These are phyloP conservation scores for Trematosphaeria pertusa DNA, from an alignment of 2,329 filamentous ascomycete species.

Conservation along the genomic window DNA sequence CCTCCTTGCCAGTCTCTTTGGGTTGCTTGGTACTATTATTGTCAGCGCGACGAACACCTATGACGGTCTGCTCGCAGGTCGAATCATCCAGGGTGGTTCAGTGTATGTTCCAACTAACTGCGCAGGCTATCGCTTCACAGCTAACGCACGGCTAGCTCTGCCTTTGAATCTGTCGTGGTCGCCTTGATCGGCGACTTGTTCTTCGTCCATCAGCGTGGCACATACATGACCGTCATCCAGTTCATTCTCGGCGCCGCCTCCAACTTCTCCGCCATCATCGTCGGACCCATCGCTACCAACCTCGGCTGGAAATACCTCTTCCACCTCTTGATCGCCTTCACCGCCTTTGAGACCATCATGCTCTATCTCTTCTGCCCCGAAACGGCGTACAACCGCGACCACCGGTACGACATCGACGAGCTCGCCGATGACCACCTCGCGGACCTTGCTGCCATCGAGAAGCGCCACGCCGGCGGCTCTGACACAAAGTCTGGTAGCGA, in stretches of 20 bases:
- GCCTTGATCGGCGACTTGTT: slow-evolving; percentile 46
- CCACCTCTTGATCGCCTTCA: slow-evolving; percentile 56
- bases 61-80: slow-evolving; percentile 37
- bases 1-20: slow-evolving; percentile 40
- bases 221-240: slow-evolving; percentile 42
- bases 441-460: slow-evolving; percentile 33
- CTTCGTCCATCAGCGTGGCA: slow-evolving; percentile 47
- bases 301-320: slow-evolving; percentile 53
- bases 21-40: slow-evolving; percentile 37
- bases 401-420: slow-evolving; percentile 42
- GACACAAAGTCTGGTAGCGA: slow-evolving; percentile 15
- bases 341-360: slow-evolving; percentile 52
- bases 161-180: slow-evolving; percentile 45
- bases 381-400: slow-evolving; percentile 56
- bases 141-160: slow-evolving; percentile 25
- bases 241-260: slow-evolving; percentile 46
- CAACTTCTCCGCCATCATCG: slow-evolving; percentile 46
- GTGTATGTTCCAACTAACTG: slow-evolving; percentile 20
- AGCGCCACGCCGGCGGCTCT: slow-evolving; percentile 20
- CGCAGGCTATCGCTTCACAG: neutral
- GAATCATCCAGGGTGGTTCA: slow-evolving; percentile 41
- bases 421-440: slow-evolving; percentile 32
- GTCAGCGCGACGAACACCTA: slow-evolving; percentile 36
- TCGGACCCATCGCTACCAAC: slow-evolving; percentile 42
- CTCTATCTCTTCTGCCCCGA: slow-evolving; percentile 60